Conservation (phyloP, 768 basidiomycete species). For the Lactarius quietus region DNA sequence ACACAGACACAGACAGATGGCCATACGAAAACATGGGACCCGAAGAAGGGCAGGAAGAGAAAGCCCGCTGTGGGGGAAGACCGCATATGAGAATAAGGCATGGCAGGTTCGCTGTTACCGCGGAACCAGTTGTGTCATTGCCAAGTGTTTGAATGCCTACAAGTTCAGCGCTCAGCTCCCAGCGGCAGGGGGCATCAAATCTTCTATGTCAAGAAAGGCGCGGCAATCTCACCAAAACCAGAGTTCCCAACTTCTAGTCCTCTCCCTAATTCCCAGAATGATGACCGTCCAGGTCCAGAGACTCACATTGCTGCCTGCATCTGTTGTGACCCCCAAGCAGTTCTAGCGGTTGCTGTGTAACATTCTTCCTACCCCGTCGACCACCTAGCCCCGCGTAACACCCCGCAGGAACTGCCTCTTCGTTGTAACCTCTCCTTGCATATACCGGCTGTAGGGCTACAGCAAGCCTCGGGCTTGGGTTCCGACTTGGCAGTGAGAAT, state of each 20-base stretch:
- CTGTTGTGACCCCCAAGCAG: background rate
- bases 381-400: slow-evolving; percentile 17
- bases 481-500: slow-evolving; percentile 19
- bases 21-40: background rate
- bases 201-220: background rate
- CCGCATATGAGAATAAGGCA: slow-evolving; percentile 2
- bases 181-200: background rate
- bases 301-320: background rate
- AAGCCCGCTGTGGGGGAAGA: background rate
- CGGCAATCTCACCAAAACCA: slow-evolving; percentile 14
- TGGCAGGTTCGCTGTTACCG: background rate
- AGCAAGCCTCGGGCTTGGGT: background rate
- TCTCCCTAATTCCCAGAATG: slow-evolving; percentile 3
- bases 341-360: background rate
- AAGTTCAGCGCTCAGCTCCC: background rate
- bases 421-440: background rate
- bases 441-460: background rate
- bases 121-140: background rate
- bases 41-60: background rate
- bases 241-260: slow-evolving; percentile 16
- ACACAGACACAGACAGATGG: slow-evolving; percentile 1
- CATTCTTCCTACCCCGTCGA: slow-evolving; percentile 11
- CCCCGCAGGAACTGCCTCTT: slow-evolving; percentile 11
- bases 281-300: slow-evolving; percentile 2
- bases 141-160: background rate